phyloP scores from a whole-genome alignment of 495 filamentous ascomycete species.

The Podospora pseudoanserina region DNA sequence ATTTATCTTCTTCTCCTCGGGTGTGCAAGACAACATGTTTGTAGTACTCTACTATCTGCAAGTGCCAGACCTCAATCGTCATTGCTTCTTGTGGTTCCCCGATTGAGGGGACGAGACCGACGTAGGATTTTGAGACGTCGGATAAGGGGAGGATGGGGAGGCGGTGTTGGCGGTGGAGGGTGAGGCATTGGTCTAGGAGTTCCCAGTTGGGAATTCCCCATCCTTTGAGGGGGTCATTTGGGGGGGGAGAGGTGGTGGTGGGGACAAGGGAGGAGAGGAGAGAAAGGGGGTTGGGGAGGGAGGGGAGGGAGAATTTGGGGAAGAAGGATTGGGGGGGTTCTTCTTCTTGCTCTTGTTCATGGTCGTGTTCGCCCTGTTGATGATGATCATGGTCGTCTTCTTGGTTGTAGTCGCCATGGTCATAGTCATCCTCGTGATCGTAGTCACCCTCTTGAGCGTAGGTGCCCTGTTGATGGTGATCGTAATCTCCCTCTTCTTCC shows the following conservation, averaged over 20 bases:
- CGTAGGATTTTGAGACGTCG: neutral
- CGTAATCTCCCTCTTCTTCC: neutral
- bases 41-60: neutral
- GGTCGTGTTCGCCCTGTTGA: too few relatives aligned
- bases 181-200: constrained; percentile 38
- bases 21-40: neutral
- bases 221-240: constrained; percentile 26
- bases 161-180: constrained; percentile 19
- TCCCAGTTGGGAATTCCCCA: constrained; percentile 45
- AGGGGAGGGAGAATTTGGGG: neutral
- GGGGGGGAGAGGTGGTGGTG: neutral
- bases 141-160: neutral
- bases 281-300: neutral
- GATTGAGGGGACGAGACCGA: neutral
- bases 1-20: constrained; percentile 21
- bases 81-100: neutral
- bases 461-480: too few relatives aligned
- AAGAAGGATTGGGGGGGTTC: neutral
- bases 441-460: too few relatives aligned
- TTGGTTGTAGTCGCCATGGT: too few relatives aligned
- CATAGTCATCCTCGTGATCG: too few relatives aligned
- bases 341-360: neutral
- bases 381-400: too few relatives aligned
- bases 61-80: neutral
- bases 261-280: neutral